phyloP scores from a whole-genome alignment of 148 eudicot species.

The Rhododendron simsii region DNA sequence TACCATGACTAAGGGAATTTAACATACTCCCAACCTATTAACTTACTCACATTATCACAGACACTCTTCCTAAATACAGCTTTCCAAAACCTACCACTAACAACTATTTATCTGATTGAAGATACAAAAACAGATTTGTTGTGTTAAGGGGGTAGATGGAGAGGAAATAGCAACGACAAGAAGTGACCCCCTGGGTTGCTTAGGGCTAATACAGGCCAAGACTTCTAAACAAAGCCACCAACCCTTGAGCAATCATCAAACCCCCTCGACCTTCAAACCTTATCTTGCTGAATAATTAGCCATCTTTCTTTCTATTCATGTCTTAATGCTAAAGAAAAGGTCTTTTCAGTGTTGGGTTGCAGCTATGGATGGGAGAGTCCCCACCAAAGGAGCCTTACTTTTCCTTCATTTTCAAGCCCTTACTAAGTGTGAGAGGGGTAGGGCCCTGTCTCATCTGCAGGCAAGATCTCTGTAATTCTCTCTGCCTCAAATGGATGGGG shows the following conservation, averaged over 20 bases:
- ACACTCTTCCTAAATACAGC: not conserved
- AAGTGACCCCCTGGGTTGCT: not conserved
- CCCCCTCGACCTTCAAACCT: not conserved
- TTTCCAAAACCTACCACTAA: not conserved
- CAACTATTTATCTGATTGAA: not conserved
- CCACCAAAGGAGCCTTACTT: constrained; percentile 13
- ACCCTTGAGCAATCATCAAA: not conserved
- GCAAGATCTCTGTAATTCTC: constrained; percentile 32
- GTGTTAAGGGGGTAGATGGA: not conserved
- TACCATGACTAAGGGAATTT: not conserved
- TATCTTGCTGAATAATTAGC: not conserved
- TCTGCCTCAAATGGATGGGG: constrained; percentile 26
- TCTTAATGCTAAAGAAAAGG: constrained; percentile 9
- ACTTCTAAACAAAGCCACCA: not conserved
- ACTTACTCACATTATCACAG: not conserved
- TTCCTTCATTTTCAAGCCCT: constrained; percentile 30
- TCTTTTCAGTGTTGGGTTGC: constrained; percentile 10
- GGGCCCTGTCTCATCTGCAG: constrained; percentile 21
- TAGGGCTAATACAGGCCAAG: not conserved
- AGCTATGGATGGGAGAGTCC: constrained; percentile 14
- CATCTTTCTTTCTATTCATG: constrained; percentile 2
- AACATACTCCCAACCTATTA: not conserved
- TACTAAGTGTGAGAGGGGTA: constrained; percentile 14
- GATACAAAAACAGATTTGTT: not conserved
- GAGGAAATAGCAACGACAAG: not conserved